Percentiles rank a stretch among this genome's conserved stretches.
These are phyloP conservation scores for Aspergillus indologenus DNA, from an alignment of 495 filamentous ascomycete genomes.

Conservation along the genomic window DNA sequence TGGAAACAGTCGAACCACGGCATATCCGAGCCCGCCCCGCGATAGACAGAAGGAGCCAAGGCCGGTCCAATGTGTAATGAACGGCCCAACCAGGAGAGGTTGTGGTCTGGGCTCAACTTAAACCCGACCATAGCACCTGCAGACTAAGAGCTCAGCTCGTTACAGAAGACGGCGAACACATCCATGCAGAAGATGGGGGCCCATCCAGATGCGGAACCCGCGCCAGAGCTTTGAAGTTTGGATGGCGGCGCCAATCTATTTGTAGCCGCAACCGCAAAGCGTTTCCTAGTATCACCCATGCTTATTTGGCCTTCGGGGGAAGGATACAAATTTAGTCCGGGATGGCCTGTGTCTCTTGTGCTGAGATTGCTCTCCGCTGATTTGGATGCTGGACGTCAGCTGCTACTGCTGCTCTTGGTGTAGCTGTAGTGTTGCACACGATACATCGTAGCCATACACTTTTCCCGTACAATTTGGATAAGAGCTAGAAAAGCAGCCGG, in stretches of 20 bases:
- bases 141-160: not conserved
- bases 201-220: not conserved
- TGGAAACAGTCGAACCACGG: conserved; percentile 5
- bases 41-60: not conserved
- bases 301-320: not conserved
- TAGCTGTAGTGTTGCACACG: not conserved
- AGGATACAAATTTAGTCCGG: not conserved
- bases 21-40: not conserved
- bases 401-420: not conserved
- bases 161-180: not conserved
- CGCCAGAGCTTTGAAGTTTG: too few species aligned
- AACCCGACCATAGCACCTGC: not conserved
- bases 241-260: not conserved
- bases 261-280: not conserved
- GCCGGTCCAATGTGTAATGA: not conserved
- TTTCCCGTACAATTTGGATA: not conserved
- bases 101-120: not conserved
- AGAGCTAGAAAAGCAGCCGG: not conserved
- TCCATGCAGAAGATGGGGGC: not conserved
- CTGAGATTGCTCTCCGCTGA: not conserved
- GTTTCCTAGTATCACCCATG: too few species aligned
- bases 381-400: not conserved
- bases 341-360: not conserved
- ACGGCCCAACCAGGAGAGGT: not conserved
- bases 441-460: not conserved